Evolutionary conservation across 2,329 filamentous ascomycete genomes (phyloP).

Genomic region (Xylaria sp.): DNA sequence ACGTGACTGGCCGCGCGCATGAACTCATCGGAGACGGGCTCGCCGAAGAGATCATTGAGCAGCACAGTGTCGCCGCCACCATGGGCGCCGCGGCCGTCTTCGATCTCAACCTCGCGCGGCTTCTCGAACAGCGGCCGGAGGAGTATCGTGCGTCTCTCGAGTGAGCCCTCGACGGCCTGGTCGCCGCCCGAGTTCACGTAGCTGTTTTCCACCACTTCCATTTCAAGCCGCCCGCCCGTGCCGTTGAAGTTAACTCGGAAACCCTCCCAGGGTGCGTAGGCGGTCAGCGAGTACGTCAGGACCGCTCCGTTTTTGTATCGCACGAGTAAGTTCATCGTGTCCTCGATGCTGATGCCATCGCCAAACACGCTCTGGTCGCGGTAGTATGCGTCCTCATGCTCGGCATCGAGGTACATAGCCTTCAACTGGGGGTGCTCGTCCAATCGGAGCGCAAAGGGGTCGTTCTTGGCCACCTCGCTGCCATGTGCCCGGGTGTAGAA

Average conservation of each 20-base stretch:
- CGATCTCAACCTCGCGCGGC: constrained; percentile 65
- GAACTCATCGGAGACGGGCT: constrained; percentile 61
- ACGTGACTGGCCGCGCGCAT: constrained; percentile 67
- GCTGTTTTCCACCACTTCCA: constrained; percentile 71
- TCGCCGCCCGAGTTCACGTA: constrained; percentile 71
- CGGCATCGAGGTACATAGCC: constrained; percentile 69
- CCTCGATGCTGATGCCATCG: constrained; percentile 73
- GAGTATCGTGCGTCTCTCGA: constrained; percentile 61
- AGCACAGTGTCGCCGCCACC: constrained; percentile 69
- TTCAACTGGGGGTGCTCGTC: constrained; percentile 64
- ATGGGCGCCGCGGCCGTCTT: constrained; percentile 64
- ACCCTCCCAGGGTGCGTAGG: constrained; percentile 72
- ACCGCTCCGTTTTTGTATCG: constrained; percentile 67
- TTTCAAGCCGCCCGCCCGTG: constrained; percentile 67
- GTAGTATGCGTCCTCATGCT: constrained; percentile 71
- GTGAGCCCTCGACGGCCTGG: constrained; percentile 64
- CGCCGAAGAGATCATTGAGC: constrained; percentile 68
- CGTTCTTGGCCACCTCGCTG: constrained; percentile 61
- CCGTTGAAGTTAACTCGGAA: constrained; percentile 69
- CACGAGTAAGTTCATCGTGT: constrained; percentile 71
- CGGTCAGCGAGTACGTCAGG: constrained; percentile 68
- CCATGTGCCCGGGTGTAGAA: constrained; percentile 62
- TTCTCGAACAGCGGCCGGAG: constrained; percentile 67
- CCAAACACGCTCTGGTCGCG: constrained; percentile 72
- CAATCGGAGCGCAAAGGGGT: constrained; percentile 70